These are phyloP conservation scores for Camelina hispida DNA, from an alignment of 345 rosid genomes.

Conservation along the genomic window DNA sequence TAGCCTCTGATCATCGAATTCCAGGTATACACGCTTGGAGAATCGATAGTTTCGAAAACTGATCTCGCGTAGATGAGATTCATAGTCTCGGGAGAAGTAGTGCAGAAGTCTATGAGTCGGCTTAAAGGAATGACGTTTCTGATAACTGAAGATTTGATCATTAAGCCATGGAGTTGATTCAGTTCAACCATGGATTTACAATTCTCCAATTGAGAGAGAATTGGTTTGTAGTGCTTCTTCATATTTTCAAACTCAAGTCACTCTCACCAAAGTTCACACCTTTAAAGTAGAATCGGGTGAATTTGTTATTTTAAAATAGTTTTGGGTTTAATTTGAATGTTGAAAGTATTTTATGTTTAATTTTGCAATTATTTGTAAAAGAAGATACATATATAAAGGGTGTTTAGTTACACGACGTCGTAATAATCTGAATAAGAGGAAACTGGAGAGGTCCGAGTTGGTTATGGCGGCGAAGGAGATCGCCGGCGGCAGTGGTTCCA, in stretches of 20 bases:
- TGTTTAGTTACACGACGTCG: conserved; percentile 21
- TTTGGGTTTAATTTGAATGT: neutral
- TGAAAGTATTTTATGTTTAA: neutral
- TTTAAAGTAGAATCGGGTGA: neutral
- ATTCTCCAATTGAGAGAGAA: conserved; percentile 41
- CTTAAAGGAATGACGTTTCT: conserved; percentile 46
- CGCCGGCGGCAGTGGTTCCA: conserved; percentile 20
- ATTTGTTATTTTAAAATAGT: neutral
- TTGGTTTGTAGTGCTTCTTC: conserved; percentile 40
- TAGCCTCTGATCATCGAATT: conserved; percentile 53
- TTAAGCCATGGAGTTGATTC: conserved; percentile 45
- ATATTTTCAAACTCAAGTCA: neutral
- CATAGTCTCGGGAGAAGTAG: conserved; percentile 28
- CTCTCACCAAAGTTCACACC: conserved; percentile 2
- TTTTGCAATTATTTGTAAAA: neutral
- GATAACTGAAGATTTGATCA: conserved; percentile 46
- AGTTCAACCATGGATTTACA: conserved; percentile 44
- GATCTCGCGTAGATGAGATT: conserved; percentile 42
- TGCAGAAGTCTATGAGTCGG: conserved; percentile 42
- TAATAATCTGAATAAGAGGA: neutral
- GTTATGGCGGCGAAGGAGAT: conserved; percentile 39
- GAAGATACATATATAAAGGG: neutral
- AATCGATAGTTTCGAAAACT: conserved; percentile 36
- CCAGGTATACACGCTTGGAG: conserved; percentile 48
- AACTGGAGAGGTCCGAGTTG: neutral